phyloP scores from a whole-genome alignment of 2,329 filamentous ascomycete genomes.

The Acrocalymma vagum region DNA sequence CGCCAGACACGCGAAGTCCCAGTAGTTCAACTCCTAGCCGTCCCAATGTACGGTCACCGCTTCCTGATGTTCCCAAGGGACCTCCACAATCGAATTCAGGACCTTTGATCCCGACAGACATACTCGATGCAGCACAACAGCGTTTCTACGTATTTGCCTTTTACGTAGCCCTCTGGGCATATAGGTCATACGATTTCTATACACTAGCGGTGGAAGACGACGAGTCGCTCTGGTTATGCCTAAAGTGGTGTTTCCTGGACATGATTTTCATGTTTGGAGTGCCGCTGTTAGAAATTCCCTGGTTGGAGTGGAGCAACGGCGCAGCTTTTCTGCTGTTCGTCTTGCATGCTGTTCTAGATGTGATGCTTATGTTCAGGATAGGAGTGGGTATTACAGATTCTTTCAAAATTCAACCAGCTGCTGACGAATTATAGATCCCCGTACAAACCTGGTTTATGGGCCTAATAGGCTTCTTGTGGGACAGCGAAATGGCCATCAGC shows the following conservation, averaged over 20 bases:
- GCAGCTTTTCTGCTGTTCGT: slow-evolving; percentile 76
- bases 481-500: slow-evolving; percentile 92
- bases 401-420: no score
- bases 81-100: slow-evolving; percentile 34
- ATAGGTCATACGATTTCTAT: slow-evolving; percentile 88
- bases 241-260: slow-evolving; percentile 94
- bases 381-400: no score
- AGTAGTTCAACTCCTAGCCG: slow-evolving; percentile 31
- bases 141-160: slow-evolving; percentile 85
- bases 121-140: slow-evolving; percentile 91
- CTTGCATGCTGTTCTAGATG: slow-evolving; percentile 76
- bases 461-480: slow-evolving; percentile 83
- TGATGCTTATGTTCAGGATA: slow-evolving; percentile 92
- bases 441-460: slow-evolving; percentile 76
- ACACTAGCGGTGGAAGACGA: slow-evolving; percentile 80
- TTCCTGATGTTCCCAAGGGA: slow-evolving; percentile 42
- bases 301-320: slow-evolving; percentile 88
- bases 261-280: slow-evolving; percentile 86
- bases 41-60: slow-evolving; percentile 43
- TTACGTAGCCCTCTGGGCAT: slow-evolving; percentile 78
- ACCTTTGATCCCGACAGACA: slow-evolving; percentile 80
- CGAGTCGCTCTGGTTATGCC: slow-evolving; percentile 86
- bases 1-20: slow-evolving; percentile 33
- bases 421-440: no score
- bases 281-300: slow-evolving; percentile 89